Evolutionary conservation across 2,329 filamentous ascomycete species (phyloP), one percentile per base, ranked within the genome.

Genomic region (Exserohilum rostratum): DNA sequence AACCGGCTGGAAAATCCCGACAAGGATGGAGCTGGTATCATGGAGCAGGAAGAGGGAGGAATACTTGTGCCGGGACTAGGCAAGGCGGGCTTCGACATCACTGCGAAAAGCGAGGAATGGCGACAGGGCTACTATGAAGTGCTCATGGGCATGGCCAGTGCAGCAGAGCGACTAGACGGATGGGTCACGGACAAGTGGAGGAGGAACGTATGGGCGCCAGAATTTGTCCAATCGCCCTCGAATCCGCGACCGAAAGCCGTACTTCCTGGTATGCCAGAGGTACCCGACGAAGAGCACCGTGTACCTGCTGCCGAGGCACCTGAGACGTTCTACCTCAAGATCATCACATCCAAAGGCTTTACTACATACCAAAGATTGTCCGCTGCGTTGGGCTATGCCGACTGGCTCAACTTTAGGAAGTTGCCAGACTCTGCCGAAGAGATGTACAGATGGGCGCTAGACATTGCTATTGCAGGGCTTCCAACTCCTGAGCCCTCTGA

Each of bases 51-150:
- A 6, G 81, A 82, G 33, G 83, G 82, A 2, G 83, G 79, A 0
- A 76, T 73, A 12, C 3, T 69, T 15, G 68, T 73, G 5, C 70
- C 69, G 3, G 72, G 70, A 1, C 53, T 74, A 13, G 72, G 71
- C 17, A 74, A 70, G 48, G 79, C 81, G 2, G 85, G 86, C 0
- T 86, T 85, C 61, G 90, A 96, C 70, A 79, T 95, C 51, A 85
- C 85, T 1, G 82, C 77, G 6, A 96, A 92, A 79, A 88, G 87
- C 59, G 91, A 96, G 74, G 82, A 88, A 45, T 98, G 93, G 93
- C 82, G 89, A 66, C 82, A 90, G 50, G 92, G 91, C 1, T 98
- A 98, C 76, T 92, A 89, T 68, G 87, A 96, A 67, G 83, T 87
- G 3, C 77, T 97, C 42, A 90, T 97, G 85, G 83, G 88, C 10